These are phyloP conservation scores for Saturnispora halmiae DNA, from an alignment of 805 yeast genomes.

Conservation along the genomic window DNA sequence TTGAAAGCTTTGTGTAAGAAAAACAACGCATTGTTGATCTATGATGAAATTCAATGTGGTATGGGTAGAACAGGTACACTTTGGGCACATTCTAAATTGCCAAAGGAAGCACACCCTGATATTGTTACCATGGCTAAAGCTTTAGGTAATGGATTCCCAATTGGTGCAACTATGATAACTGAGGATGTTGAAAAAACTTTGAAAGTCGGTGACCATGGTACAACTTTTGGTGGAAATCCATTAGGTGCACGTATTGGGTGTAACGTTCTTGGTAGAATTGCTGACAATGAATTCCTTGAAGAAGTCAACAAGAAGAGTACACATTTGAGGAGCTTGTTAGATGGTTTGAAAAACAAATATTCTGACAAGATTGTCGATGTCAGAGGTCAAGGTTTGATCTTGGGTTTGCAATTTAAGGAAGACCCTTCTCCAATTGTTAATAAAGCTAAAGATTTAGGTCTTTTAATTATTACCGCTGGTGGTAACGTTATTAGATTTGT, in stretches of 20 bases:
- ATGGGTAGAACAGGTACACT: conserved; percentile 84
- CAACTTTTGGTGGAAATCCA: conserved; percentile 97
- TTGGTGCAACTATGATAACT: conserved; percentile 86
- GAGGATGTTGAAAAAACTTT: conserved; percentile 66
- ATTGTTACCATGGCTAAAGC: conserved; percentile 93
- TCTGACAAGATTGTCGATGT: conserved; percentile 57
- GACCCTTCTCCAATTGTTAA: conserved; percentile 58
- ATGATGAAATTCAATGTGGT: conserved; percentile 96
- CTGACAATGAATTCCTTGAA: conserved; percentile 49
- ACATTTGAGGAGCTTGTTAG: conserved; percentile 43
- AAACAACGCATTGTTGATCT: conserved; percentile 68
- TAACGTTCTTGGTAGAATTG: conserved; percentile 62
- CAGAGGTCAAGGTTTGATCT: conserved; percentile 82
- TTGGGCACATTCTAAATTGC: conserved; percentile 83
- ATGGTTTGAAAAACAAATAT: conserved; percentile 41
- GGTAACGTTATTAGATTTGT: conserved; percentile 83
- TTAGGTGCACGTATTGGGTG: conserved; percentile 75
- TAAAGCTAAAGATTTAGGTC: conserved; percentile 68
- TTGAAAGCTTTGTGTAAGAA: conserved; percentile 59
- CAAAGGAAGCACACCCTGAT: conserved; percentile 84
- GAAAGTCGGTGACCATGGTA: conserved; percentile 93
- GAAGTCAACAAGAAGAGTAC: conserved; percentile 55
- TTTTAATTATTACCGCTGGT: conserved; percentile 86
- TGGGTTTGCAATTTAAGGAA: conserved; percentile 70
- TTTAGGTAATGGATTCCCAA: conserved; percentile 92